Evolutionary conservation across 1,284 basidiomycete species (phyloP).

Genomic region (Spongispora temasekensis): DNA sequence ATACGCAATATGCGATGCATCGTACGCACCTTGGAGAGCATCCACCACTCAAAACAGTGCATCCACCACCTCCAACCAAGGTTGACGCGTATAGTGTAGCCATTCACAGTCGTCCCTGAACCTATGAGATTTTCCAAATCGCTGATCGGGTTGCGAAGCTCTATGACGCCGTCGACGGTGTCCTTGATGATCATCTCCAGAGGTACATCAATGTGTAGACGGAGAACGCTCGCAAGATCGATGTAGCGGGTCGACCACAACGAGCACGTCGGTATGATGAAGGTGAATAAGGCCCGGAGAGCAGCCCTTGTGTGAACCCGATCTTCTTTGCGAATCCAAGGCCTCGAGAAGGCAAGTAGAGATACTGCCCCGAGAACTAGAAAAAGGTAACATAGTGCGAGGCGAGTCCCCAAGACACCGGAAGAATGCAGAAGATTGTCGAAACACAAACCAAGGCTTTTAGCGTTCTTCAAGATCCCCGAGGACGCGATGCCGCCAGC

Average conservation of each 20-base stretch:
- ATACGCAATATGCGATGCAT: neutral
- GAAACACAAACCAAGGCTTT: neutral
- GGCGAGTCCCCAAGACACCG: neutral
- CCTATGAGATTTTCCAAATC: slow-evolving; percentile 32
- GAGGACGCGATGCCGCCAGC: neutral
- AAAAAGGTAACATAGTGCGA: slow-evolving; percentile 6
- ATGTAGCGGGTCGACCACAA: slow-evolving; percentile 39
- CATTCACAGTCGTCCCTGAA: slow-evolving; percentile 14
- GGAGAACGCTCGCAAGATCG: slow-evolving; percentile 23
- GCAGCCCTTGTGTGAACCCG: slow-evolving; percentile 23
- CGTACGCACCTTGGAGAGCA: slow-evolving; percentile 27
- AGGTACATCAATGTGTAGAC: slow-evolving; percentile 23
- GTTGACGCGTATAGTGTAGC: slow-evolving; percentile 22
- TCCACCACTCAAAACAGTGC: slow-evolving; percentile 25
- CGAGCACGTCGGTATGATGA: slow-evolving; percentile 39
- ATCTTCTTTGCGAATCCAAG: slow-evolving; percentile 11
- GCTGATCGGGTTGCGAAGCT: slow-evolving; percentile 34
- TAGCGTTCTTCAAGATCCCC: slow-evolving; percentile 4
- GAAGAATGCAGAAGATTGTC: neutral
- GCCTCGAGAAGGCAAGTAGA: slow-evolving; percentile 5
- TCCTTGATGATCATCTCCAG: slow-evolving; percentile 30
- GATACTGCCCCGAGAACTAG: slow-evolving; percentile 8
- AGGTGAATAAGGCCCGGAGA: slow-evolving; percentile 34
- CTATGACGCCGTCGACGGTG: slow-evolving; percentile 30
- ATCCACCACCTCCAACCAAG: slow-evolving; percentile 35